Evolutionary conservation across 2,329 filamentous ascomycete species (phyloP).

Genomic region (Phoma sp.): DNA sequence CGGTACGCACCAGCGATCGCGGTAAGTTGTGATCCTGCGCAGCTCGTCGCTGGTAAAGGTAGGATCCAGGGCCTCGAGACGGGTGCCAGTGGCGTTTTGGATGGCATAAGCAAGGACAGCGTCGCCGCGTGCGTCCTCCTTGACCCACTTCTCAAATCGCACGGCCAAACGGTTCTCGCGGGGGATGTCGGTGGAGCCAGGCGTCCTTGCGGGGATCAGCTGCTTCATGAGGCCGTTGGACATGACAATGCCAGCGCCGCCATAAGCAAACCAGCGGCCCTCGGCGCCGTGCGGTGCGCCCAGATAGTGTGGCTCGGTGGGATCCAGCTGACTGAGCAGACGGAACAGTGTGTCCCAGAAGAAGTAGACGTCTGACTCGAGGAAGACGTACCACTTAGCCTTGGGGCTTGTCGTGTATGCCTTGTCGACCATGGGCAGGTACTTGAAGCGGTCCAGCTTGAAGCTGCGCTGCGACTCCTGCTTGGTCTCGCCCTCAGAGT

Average conservation of each 20-base stretch:
- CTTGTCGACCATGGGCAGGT: conserved; percentile 62
- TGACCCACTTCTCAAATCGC: conserved; percentile 41
- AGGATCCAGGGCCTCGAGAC: conserved; percentile 47
- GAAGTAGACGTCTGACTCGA: conserved; percentile 48
- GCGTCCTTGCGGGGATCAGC: conserved; percentile 43
- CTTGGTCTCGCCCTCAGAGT: conserved; percentile 44
- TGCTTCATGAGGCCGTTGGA: conserved; percentile 60
- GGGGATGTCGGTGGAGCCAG: conserved; percentile 35
- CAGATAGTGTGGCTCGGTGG: conserved; percentile 46
- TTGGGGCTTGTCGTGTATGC: conserved; percentile 49
- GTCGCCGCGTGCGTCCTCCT: conserved; percentile 55
- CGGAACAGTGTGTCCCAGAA: conserved; percentile 51
- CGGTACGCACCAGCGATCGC: conserved; percentile 52
- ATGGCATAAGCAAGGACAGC: conserved; percentile 49
- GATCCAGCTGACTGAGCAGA: conserved; percentile 49
- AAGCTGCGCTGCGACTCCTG: conserved; percentile 60
- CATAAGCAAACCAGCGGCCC: conserved; percentile 51
- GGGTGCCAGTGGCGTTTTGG: conserved; percentile 43
- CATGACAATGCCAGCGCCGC: conserved; percentile 54
- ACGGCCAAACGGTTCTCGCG: conserved; percentile 38
- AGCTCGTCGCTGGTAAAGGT: conserved; percentile 55
- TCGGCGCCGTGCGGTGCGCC: conserved; percentile 46
- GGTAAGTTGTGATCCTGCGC: conserved; percentile 52
- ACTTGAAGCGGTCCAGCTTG: conserved; percentile 65
- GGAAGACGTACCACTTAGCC: conserved; percentile 49